These are phyloP conservation scores for Xylaria bambusicola DNA, from an alignment of 495 filamentous ascomycete species.

Conservation along the genomic window DNA sequence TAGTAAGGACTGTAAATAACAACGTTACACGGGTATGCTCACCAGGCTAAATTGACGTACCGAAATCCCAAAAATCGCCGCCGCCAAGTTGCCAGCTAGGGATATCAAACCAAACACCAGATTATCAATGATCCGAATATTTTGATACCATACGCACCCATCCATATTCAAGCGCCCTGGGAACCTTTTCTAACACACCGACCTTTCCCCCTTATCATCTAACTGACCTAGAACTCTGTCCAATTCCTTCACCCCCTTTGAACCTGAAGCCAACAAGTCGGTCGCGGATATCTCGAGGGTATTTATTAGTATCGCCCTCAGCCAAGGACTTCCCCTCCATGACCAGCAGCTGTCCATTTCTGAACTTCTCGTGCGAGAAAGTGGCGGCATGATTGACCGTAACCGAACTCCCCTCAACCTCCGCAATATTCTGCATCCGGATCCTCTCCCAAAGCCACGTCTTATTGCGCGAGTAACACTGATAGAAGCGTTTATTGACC, in stretches of 20 bases:
- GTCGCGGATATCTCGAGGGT: neutral
- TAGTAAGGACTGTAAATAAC: too few relatives aligned
- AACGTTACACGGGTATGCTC: too few relatives aligned
- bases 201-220: neutral
- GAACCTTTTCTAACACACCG: neutral
- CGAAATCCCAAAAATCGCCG: too few relatives aligned
- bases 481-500: conserved; percentile 33
- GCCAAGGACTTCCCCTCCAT: neutral
- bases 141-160: too few relatives aligned
- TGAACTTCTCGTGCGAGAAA: conserved; percentile 6
- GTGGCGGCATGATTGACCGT: neutral
- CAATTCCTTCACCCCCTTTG: neutral
- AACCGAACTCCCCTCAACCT: neutral
- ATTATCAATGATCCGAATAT: too few relatives aligned
- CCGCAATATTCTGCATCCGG: neutral
- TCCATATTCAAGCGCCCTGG: neutral
- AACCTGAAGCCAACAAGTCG: neutral
- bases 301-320: conserved; percentile 5
- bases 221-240: neutral
- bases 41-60: too few relatives aligned
- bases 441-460: conserved; percentile 17
- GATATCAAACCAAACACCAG: too few relatives aligned
- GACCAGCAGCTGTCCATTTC: conserved; percentile 1
- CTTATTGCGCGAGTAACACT: conserved; percentile 35
- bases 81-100: too few relatives aligned